Evolutionary conservation across 2,329 filamentous ascomycete genomes (phyloP).

Genomic region (Pleurostoma richardsiae): DNA sequence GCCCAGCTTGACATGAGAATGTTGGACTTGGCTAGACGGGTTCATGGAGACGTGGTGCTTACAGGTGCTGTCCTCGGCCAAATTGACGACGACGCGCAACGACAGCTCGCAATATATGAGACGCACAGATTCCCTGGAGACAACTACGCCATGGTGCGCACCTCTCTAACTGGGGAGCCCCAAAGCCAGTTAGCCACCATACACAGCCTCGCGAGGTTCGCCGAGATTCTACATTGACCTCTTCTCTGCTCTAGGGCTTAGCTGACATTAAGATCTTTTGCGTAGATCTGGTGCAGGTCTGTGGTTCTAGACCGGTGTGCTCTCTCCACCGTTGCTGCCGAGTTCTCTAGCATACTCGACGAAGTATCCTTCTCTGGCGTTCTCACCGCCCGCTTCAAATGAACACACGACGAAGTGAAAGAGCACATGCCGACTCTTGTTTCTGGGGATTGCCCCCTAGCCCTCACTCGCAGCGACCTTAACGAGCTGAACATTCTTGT

Average conservation of each 20-base stretch:
- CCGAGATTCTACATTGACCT: background rate
- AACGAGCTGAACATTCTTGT: conserved; percentile 1
- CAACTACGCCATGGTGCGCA: background rate
- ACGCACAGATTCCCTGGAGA: background rate
- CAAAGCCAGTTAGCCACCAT: background rate
- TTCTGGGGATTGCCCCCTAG: background rate
- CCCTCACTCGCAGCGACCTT: background rate
- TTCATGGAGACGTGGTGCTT: background rate
- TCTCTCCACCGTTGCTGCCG: background rate
- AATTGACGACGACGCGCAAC: background rate
- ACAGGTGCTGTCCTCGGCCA: background rate
- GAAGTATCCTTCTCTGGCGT: background rate
- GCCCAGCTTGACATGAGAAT: background rate
- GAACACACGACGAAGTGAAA: background rate
- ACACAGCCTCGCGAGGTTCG: background rate
- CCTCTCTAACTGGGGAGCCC: background rate
- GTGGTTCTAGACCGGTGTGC: background rate
- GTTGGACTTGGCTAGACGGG: background rate
- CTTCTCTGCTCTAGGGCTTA: background rate
- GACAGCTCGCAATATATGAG: background rate
- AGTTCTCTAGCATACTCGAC: background rate
- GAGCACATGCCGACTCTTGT: background rate
- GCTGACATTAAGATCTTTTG: background rate
- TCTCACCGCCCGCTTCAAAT: background rate
- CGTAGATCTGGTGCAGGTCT: background rate